Conservation (phyloP, 306 rosid species). For the Lupinus albus region DNA sequence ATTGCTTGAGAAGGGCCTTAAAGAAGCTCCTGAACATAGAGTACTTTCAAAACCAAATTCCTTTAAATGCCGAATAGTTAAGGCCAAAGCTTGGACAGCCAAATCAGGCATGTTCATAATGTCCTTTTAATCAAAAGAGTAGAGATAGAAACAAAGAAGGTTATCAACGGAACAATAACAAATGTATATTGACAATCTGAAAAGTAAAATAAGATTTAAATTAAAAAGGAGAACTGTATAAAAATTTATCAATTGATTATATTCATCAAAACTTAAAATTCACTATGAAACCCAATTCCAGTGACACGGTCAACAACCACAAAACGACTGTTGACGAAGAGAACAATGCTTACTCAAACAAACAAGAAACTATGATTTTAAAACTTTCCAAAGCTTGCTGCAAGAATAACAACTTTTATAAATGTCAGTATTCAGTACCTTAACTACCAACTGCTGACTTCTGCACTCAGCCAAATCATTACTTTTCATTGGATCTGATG, state of each 20-base stretch:
- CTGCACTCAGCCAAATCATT: slow-evolving; percentile 45
- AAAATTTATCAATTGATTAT: slow-evolving; percentile 5
- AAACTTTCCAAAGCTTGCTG: slow-evolving; percentile 23
- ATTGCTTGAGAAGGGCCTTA: slow-evolving; percentile 80
- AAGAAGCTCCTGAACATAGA: slow-evolving; percentile 66
- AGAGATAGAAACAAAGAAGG: slow-evolving; percentile 26
- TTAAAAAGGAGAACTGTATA: slow-evolving; percentile 14
- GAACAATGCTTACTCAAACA: slow-evolving; percentile 24
- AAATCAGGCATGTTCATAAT: slow-evolving; percentile 74
- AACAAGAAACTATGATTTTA: slow-evolving; percentile 24
- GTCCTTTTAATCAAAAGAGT: slow-evolving; percentile 56
- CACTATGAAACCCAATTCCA: slow-evolving; percentile 21
- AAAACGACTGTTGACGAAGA: slow-evolving; percentile 21
- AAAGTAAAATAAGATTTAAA: slow-evolving; percentile 2
- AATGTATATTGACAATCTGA: slow-evolving; percentile 9
- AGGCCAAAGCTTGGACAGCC: slow-evolving; percentile 84
- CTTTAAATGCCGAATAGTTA: slow-evolving; percentile 74
- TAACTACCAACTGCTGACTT: slow-evolving; percentile 53
- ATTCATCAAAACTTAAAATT: slow-evolving; percentile 24
- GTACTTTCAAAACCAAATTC: slow-evolving; percentile 86
- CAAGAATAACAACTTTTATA: slow-evolving; percentile 12
- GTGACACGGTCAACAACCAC: slow-evolving; percentile 17
- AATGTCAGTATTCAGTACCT: slow-evolving; percentile 53
- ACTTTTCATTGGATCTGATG: slow-evolving; percentile 45
- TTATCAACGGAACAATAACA: slow-evolving; percentile 24